Conservation (phyloP, 176 grass and related monocot species). For the Saccharum officinarum region DNA sequence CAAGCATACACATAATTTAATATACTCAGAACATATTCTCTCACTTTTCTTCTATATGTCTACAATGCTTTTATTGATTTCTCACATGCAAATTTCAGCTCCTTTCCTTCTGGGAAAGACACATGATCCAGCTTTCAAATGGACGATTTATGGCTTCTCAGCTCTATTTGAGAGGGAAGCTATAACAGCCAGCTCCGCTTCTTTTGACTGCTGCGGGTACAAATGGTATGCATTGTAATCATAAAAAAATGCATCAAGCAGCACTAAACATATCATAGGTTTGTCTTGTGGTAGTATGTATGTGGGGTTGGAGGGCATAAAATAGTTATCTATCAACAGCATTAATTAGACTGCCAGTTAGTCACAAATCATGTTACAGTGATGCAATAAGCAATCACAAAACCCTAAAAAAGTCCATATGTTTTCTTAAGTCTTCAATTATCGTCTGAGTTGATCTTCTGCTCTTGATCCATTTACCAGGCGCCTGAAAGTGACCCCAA, state of each 20-base stretch:
- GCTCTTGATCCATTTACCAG: conserved; percentile 7
- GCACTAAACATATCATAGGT: not conserved
- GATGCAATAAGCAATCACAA: not conserved
- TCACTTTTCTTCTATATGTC: not conserved
- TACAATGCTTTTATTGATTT: not conserved
- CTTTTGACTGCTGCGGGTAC: conserved; percentile 20
- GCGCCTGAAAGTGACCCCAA: not conserved
- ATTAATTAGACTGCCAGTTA: not conserved
- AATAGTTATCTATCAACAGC: not conserved
- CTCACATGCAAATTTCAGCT: conserved; percentile 12
- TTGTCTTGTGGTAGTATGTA: not conserved
- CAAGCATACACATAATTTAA: not conserved
- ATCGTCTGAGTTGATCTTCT: not conserved
- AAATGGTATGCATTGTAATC: conserved; percentile 4
- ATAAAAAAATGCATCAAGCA: not conserved
- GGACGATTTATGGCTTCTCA: conserved; percentile 40
- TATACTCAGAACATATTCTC: not conserved
- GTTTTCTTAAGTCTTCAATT: not conserved
- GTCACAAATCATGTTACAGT: not conserved
- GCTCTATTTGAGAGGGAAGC: conserved; percentile 18
- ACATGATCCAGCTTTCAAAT: conserved; percentile 18
- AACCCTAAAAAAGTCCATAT: not conserved
- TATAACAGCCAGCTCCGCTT: not conserved
- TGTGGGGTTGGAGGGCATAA: not conserved
- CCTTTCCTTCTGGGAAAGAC: not conserved